phyloP scores from a whole-genome alignment of 306 rosid genomes.

The Arachis stenosperma region DNA sequence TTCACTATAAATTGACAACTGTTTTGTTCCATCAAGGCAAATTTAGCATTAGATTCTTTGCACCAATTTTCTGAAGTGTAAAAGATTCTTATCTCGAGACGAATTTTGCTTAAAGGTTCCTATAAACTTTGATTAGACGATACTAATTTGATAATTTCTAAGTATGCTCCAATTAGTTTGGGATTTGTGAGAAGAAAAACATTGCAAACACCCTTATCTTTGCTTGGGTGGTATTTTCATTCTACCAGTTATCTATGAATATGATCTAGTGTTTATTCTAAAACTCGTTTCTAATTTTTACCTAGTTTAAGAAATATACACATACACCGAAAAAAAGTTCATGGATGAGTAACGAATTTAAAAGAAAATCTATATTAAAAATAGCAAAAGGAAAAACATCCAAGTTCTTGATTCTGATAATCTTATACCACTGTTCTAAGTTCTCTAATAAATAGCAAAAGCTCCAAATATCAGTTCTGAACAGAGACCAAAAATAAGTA shows the following conservation, averaged over 20 bases:
- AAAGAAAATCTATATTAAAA: slow-evolving; percentile 1
- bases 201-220: not conserved
- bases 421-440: slow-evolving; percentile 28
- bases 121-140: too few relatives aligned
- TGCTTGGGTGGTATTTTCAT: slow-evolving; percentile 13
- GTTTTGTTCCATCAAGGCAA: too few relatives aligned
- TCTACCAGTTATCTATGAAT: slow-evolving; percentile 4
- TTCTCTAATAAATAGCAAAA: slow-evolving; percentile 36
- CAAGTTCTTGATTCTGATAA: not conserved
- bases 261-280: not conserved
- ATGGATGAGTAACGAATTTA: not conserved
- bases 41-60: too few relatives aligned
- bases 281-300: not conserved
- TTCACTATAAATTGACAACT: too few relatives aligned
- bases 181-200: not conserved
- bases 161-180: too few relatives aligned
- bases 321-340: not conserved
- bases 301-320: not conserved
- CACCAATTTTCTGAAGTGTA: too few relatives aligned
- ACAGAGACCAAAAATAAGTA: slow-evolving; percentile 6
- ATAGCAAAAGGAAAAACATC: not conserved
- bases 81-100: too few relatives aligned
- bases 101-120: too few relatives aligned
- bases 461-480: slow-evolving; percentile 34
- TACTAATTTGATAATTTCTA: too few relatives aligned